Conservation (phyloP, 116 monocot species). For the Cymodocea nodosa region DNA sequence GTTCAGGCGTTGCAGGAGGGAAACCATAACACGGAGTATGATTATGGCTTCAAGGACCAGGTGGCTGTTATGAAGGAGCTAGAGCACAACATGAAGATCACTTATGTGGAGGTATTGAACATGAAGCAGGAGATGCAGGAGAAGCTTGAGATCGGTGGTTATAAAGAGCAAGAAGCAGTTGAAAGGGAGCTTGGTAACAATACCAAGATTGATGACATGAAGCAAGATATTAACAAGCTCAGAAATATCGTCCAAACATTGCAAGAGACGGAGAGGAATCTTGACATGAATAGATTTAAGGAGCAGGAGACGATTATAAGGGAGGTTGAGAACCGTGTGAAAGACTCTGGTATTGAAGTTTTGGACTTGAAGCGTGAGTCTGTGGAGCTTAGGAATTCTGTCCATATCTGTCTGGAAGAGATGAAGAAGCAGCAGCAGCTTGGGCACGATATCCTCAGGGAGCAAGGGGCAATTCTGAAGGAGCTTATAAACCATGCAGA, state of each 20-base stretch:
- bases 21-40: constrained; percentile 40
- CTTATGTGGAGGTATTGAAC: not conserved
- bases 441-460: not conserved
- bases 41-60: constrained; percentile 21
- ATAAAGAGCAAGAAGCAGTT: no score
- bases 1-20: constrained; percentile 37
- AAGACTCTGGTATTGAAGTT: constrained; percentile 33
- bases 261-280: constrained; percentile 40
- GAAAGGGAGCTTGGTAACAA: constrained; percentile 23
- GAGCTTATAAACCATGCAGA: no score
- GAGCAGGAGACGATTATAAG: constrained; percentile 28
- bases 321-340: constrained; percentile 60
- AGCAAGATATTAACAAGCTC: constrained; percentile 46
- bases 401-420: no score
- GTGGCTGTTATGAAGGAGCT: constrained; percentile 31
- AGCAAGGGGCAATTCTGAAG: not conserved
- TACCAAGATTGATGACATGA: constrained; percentile 13
- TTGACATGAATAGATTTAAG: constrained; percentile 39
- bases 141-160: not conserved
- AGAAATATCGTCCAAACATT: constrained; percentile 31
- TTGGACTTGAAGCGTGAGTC: not conserved
- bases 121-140: constrained; percentile 14
- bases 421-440: not conserved
- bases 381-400: not conserved
- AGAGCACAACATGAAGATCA: constrained; percentile 11